Evolutionary conservation across 2,329 filamentous ascomycete species (phyloP).

Genomic region (Fonsecaea multimorphosa): DNA sequence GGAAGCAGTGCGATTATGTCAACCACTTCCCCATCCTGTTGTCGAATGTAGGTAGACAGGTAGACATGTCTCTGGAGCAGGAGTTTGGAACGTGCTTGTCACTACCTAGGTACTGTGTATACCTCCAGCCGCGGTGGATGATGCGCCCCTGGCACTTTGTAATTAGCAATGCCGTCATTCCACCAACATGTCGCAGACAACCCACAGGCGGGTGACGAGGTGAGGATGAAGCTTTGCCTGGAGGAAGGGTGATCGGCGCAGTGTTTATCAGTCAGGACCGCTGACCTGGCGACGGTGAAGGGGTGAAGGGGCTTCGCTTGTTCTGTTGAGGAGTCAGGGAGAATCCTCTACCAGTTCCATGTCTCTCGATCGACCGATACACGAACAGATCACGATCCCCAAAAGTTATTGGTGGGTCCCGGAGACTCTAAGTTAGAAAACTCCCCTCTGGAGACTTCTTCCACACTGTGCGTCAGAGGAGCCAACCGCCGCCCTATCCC

Average conservation of each 20-base stretch:
- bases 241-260: slow-evolving; percentile 5
- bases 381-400: slow-evolving; percentile 29
- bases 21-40: background rate
- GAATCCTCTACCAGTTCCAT: background rate
- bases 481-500: background rate
- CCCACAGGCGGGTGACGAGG: too few species aligned
- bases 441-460: background rate
- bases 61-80: too few species aligned
- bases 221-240: slow-evolving; percentile 7
- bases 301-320: background rate
- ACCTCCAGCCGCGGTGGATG: background rate
- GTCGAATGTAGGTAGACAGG: background rate
- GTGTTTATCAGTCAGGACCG: slow-evolving; percentile 1
- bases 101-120: background rate
- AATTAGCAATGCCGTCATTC: background rate
- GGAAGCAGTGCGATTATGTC: background rate
- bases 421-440: background rate
- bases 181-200: background rate
- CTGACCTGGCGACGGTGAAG: slow-evolving; percentile 10
- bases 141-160: background rate
- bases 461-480: background rate
- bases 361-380: slow-evolving; percentile 32
- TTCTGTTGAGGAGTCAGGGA: background rate
- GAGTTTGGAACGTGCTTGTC: background rate
- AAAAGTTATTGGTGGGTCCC: slow-evolving; percentile 6